Evolutionary conservation across 257 asterid genomes (phyloP).

Genomic region (Rhazya stricta): DNA sequence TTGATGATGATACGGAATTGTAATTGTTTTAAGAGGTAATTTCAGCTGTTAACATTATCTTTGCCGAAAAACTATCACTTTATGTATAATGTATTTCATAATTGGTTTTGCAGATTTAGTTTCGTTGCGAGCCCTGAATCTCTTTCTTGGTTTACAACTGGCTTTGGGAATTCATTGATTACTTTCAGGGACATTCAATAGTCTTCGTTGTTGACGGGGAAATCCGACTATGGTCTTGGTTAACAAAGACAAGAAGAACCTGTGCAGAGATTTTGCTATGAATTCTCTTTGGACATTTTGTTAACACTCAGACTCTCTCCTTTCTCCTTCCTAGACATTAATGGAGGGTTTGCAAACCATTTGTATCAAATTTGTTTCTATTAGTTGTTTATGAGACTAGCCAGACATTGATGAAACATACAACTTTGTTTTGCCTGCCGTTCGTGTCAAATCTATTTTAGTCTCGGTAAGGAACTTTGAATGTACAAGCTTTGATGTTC

Average conservation of each 20-base stretch:
- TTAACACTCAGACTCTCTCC: no score
- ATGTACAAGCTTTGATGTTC: no score
- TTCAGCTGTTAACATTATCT: not conserved
- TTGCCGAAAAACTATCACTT: not conserved
- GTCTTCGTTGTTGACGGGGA: not conserved
- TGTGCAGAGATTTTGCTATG: not conserved
- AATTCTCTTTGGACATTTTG: no score
- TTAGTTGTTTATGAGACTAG: no score
- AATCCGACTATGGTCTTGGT: not conserved
- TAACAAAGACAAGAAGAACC: not conserved
- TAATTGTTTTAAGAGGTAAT: conserved; percentile 19
- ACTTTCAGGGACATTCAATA: not conserved
- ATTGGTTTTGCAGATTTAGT: not conserved
- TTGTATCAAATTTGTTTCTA: no score
- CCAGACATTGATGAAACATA: no score
- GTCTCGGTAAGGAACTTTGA: no score
- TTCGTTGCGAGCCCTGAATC: not conserved
- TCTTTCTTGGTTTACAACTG: not conserved
- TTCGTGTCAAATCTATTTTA: no score
- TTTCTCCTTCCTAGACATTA: no score
- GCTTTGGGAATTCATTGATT: not conserved
- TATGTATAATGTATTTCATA: not conserved
- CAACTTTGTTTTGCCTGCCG: no score
- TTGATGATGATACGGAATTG: conserved; percentile 50
- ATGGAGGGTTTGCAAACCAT: no score